Evolutionary conservation across 2,329 filamentous ascomycete species (phyloP).

Genomic region (Bimuria novae-zelandiae): DNA sequence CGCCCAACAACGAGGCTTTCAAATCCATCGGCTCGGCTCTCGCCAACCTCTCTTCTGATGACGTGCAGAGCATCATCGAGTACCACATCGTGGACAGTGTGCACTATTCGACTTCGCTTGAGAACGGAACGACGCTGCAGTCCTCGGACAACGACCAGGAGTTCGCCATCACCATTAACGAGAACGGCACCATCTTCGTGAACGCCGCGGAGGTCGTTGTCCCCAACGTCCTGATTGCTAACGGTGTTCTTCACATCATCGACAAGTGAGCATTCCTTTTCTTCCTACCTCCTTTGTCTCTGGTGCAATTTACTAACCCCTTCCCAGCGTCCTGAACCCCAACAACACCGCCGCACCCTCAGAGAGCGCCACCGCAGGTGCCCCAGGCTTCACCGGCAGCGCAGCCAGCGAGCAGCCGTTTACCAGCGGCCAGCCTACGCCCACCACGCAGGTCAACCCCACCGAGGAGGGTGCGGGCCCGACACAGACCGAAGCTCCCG

Average conservation of each 20-base stretch:
- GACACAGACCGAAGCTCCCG: slow-evolving; percentile 25
- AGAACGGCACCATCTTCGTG: slow-evolving; percentile 46
- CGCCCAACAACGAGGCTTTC: slow-evolving; percentile 65
- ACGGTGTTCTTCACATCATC: slow-evolving; percentile 57
- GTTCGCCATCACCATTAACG: slow-evolving; percentile 47
- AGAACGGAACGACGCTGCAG: slow-evolving; percentile 46
- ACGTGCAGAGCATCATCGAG: slow-evolving; percentile 59
- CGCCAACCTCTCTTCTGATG: slow-evolving; percentile 51
- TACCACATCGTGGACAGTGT: slow-evolving; percentile 69
- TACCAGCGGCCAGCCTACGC: slow-evolving; percentile 57
- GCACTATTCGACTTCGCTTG: slow-evolving; percentile 56
- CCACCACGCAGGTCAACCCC: slow-evolving; percentile 49
- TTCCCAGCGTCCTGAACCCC: slow-evolving; percentile 58
- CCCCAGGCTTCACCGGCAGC: slow-evolving; percentile 60
- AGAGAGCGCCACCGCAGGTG: slow-evolving; percentile 51
- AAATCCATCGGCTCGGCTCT: slow-evolving; percentile 59
- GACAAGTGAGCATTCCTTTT: slow-evolving; percentile 48
- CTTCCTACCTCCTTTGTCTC: not conserved
- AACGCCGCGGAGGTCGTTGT: slow-evolving; percentile 50
- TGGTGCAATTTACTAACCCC: not conserved
- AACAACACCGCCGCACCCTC: slow-evolving; percentile 54
- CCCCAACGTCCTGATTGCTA: slow-evolving; percentile 50
- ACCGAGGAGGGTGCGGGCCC: slow-evolving; percentile 34
- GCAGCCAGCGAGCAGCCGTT: slow-evolving; percentile 57
- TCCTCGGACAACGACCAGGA: slow-evolving; percentile 43